Evolutionary conservation across 2,329 filamentous ascomycete genomes (phyloP), one percentile per base, ranked within the genome.

Genomic region (Paraphaeosphaeria sporulosa): DNA sequence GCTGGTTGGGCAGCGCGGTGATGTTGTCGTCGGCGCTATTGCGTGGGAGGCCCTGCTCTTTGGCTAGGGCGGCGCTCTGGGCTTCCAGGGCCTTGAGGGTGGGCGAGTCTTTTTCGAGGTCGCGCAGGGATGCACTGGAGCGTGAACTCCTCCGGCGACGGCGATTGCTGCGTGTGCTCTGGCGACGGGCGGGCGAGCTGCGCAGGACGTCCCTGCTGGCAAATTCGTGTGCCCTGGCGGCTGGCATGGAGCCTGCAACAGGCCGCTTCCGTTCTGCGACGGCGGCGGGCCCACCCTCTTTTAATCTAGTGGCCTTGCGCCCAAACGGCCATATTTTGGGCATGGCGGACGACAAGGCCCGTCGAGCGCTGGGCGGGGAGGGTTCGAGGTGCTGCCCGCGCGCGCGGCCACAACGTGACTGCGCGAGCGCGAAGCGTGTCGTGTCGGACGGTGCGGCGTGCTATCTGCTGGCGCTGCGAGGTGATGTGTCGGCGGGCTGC

Each of bases 261-360:
- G 76, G 67, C 63, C 65, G 72, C 66, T 77, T 78, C 66, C 81
- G 80, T 74, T 87, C 83, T 71, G 83, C 78, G 70, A 85, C 85
- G 61, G 84, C 79, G 66, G 85, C 78, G 68, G 71, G 42, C 56
- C 64, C 69, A 65, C 67, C 73, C 60, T 75, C 71, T 74, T 75
- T 76, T 66, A 72, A 67, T 70, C 84, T 84, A 68, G 84, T 85
- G 77, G 87, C 87, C 79, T 89, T 89, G 73, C 90, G 88, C 79
- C 89, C 85, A 79, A 96, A 96, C 63, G 89, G 91, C 93, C 92
- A 96, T 78, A 94, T 82, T 27, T 27, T 27, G 76, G 89, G 87
- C 91, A 94, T 94, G 61, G 65, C 59, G 34, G 48, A 19, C 15
- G 17, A 12, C 19, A 25, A 56, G 40, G 19, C 48, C 55, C 57